These are phyloP conservation scores for Leishmania gerbilli DNA, from an alignment of 208 protist genomes.

Conservation along the genomic window DNA sequence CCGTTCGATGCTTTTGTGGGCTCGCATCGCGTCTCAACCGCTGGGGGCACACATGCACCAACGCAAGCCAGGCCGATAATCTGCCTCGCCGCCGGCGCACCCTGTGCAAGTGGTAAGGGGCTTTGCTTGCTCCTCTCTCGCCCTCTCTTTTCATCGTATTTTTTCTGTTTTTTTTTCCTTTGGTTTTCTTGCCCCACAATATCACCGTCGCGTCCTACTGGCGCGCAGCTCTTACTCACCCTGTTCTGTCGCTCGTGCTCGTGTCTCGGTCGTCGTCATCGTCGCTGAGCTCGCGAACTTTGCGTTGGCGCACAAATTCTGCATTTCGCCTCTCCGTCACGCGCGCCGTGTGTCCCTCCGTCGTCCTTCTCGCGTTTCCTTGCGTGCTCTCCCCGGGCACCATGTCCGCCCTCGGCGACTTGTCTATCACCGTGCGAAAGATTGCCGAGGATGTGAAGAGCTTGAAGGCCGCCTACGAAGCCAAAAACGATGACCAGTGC, in stretches of 20 bases:
- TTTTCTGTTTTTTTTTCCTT: too few relatives aligned
- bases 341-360: background rate
- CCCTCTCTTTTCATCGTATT: background rate
- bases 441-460: constrained; percentile 71
- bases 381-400: too few relatives aligned
- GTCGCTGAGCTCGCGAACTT: background rate
- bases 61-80: background rate
- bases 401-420: constrained; percentile 40
- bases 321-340: background rate
- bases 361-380: background rate
- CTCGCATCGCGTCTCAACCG: background rate
- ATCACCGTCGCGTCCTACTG: background rate
- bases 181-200: background rate
- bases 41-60: background rate
- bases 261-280: background rate
- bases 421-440: constrained; percentile 68
- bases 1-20: background rate
- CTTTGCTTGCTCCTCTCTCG: too few relatives aligned
- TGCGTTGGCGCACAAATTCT: background rate
- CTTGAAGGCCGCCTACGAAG: constrained; percentile 78
- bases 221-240: background rate
- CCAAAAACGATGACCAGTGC: constrained; percentile 57
- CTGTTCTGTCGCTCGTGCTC: background rate
- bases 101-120: too few relatives aligned
- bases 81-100: too few relatives aligned